Percentiles rank a stretch among this genome's conserved stretches.
Evolutionary conservation across 192 early-diverging fungal genomes (phyloP).

Genomic region (Mortierella antarctica): DNA sequence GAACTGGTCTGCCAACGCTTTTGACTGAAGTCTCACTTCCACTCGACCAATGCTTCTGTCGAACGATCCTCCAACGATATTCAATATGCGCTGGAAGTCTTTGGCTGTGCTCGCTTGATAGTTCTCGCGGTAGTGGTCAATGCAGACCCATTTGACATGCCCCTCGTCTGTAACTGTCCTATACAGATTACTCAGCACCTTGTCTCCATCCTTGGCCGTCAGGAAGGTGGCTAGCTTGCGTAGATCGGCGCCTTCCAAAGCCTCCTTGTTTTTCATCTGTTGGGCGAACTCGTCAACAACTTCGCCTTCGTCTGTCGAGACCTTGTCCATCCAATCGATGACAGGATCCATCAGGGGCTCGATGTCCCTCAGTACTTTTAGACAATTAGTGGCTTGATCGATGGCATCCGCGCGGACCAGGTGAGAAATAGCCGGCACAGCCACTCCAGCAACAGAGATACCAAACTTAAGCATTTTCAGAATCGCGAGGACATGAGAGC

Average conservation of each 20-base stretch:
- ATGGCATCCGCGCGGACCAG: slow-evolving; percentile 4
- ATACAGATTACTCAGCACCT: slow-evolving; percentile 13
- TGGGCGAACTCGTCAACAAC: slow-evolving; percentile 2
- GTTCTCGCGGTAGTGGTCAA: not conserved
- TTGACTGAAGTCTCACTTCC: slow-evolving; percentile 2
- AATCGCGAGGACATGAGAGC: slow-evolving; percentile 1
- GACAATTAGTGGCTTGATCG: not conserved
- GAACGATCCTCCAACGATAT: slow-evolving; percentile 11
- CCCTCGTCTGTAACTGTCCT: not conserved
- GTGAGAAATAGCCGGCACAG: slow-evolving; percentile 1
- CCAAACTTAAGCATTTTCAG: slow-evolving; percentile 10
- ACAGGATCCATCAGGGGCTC: slow-evolving; percentile 8
- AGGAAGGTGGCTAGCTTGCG: slow-evolving; percentile 2
- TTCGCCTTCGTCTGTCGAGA: slow-evolving; percentile 3
- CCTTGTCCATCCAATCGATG: slow-evolving; percentile 9
- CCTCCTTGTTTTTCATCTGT: slow-evolving; percentile 8
- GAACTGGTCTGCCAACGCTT: slow-evolving; percentile 2
- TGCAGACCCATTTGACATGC: not conserved
- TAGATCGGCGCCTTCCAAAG: slow-evolving; percentile 14
- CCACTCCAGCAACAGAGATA: slow-evolving; percentile 9
- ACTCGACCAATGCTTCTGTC: slow-evolving; percentile 1
- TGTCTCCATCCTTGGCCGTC: slow-evolving; percentile 8
- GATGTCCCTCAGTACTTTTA: slow-evolving; percentile 2
- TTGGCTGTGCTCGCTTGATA: slow-evolving; percentile 8
- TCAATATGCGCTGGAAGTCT: slow-evolving; percentile 1